Percentiles rank a stretch among this genome's conserved stretches.
Conservation (phyloP, 139 green algal species). For the Chlorella sp. region DNA sequence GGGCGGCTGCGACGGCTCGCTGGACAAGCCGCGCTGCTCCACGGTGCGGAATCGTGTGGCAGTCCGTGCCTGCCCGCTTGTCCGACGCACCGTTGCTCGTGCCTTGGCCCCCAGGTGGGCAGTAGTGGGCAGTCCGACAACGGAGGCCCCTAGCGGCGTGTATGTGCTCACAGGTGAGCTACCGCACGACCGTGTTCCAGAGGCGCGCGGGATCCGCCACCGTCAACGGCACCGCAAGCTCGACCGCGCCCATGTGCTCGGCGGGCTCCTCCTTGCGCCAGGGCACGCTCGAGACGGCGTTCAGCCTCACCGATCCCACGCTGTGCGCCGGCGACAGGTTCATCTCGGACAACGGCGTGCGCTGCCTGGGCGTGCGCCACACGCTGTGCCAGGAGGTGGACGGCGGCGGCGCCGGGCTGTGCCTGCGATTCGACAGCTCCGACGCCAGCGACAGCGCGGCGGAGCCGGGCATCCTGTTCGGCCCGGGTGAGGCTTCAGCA, state of each 20-base stretch:
- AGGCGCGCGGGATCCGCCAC: too few species aligned
- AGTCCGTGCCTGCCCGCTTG: neutral
- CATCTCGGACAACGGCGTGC: neutral
- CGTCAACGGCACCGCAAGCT: too few species aligned
- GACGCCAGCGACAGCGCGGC: neutral
- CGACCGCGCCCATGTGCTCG: neutral
- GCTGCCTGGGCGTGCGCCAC: neutral
- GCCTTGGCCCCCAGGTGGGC: neutral
- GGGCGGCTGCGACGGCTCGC: neutral
- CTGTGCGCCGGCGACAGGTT: neutral
- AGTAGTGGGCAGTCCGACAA: neutral
- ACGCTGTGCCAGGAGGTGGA: conserved; percentile 5
- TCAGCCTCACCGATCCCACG: conserved; percentile 2
- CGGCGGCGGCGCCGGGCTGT: neutral
- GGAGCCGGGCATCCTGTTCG: neutral
- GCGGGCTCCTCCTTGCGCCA: neutral
- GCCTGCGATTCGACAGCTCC: neutral
- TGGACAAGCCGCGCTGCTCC: neutral
- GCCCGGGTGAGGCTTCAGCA: neutral
- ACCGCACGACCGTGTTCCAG: neutral
- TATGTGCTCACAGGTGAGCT: neutral
- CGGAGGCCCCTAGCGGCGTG: neutral
- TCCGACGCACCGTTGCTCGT: neutral
- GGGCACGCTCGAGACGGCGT: neutral
- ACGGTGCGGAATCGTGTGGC: neutral